Evolutionary conservation across 2,329 filamentous ascomycete species (phyloP), one percentile per base, ranked within the genome.

Genomic region (Pseudocercospora pini-densiflorae): DNA sequence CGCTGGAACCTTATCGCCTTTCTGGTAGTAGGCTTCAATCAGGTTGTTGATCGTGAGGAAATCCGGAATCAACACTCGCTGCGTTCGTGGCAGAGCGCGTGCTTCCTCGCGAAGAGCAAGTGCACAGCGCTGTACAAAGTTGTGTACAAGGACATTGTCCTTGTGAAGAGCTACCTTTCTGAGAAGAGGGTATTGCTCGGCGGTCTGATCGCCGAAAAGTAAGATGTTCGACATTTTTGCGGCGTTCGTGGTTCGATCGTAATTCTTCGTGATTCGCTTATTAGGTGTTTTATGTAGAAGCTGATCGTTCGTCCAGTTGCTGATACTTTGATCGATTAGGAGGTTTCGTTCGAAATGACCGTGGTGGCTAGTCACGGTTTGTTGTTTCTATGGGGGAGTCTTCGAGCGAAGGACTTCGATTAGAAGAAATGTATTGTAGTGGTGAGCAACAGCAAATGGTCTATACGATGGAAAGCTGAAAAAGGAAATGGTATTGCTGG

Each of bases 131-230:
- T 88, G 85, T 64, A 91, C 80, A 75, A 91, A 91, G 55, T 85
- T 86, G 72, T 83, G 84, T 58, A 90, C 83, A 27, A 90, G 82
- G 59, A 87, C 85, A 75, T 85, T 85, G 74, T 83, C 81, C 71
- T 80, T 83, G 73, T 81, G 80, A 59, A 81, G 78, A 64, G 79
- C 77, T 31, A 82, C 78, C 72, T 82, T 83, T 71, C 81, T 79
- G 67, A 92, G 80, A 70, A 90, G 87, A 71, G 81, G 81, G 75
- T 90, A 87, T 72, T 89, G 89, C 77, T 90, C 88, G 73, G 88
- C 84, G 67, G 89, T 91, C 79, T 92, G 89, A 76, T 92, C 89
- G 80, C 89, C 89, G 76, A 91, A 90, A 68, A 91, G 85, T 77
- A 90, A 85, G 65, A 82, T 75, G 74, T 84, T 84, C 76, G 77